Percentiles rank a stretch among this genome's conserved stretches.
These are phyloP conservation scores for Oenanthe sinensis DNA, from an alignment of 129 eudicot species.

Conservation along the genomic window DNA sequence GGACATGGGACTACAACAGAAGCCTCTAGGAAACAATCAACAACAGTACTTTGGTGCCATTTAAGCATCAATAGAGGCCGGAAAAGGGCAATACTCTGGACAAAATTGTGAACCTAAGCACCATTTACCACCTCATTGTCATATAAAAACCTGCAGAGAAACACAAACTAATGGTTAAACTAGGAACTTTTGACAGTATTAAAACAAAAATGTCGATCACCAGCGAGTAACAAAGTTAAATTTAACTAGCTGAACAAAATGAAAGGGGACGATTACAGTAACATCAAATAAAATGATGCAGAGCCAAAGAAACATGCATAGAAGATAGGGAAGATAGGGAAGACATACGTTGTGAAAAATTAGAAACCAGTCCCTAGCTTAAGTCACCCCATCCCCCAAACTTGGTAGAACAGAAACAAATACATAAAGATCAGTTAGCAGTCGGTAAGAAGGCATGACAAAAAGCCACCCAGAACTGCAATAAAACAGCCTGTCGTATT, in stretches of 20 bases:
- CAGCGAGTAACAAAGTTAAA: background rate
- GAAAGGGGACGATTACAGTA: too few relatives aligned
- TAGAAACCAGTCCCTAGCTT: too few relatives aligned
- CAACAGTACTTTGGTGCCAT: background rate
- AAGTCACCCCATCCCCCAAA: too few relatives aligned
- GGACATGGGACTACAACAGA: background rate
- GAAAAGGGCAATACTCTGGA: background rate
- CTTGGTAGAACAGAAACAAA: too few relatives aligned
- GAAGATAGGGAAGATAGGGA: too few relatives aligned
- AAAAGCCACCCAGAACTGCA: too few relatives aligned
- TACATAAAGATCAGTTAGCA: too few relatives aligned
- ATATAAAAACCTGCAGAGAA: conserved; percentile 7
- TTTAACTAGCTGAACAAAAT: background rate
- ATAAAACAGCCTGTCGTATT: too few relatives aligned
- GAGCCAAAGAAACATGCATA: too few relatives aligned
- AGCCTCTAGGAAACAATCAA: background rate
- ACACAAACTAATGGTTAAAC: background rate
- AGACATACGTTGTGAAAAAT: too few relatives aligned
- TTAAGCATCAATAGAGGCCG: background rate
- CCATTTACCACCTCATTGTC: background rate
- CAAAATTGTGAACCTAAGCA: conserved; percentile 11
- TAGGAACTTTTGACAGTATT: background rate
- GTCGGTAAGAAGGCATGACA: too few relatives aligned
- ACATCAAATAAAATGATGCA: too few relatives aligned
- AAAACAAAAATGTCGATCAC: background rate